Conservation (phyloP, 2,329 filamentous ascomycete species). For the Calonectria fujianensis region DNA sequence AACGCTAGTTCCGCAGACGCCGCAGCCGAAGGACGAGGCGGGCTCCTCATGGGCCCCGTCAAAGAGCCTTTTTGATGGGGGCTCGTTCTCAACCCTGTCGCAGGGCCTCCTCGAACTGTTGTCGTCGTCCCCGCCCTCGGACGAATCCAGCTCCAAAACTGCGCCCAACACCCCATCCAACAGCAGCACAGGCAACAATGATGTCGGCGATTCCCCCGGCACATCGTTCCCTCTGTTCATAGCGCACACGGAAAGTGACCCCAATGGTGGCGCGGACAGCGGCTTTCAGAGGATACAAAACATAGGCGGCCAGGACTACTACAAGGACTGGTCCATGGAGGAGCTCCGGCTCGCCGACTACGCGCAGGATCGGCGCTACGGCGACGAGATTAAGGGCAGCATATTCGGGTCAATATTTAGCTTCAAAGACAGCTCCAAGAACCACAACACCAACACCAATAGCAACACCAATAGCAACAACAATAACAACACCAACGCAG, state of each 20-base stretch:
- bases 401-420: conserved; percentile 2
- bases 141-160: conserved; percentile 11
- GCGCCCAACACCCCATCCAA: not conserved
- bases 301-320: conserved; percentile 1
- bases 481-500: not conserved
- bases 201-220: not conserved
- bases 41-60: not conserved
- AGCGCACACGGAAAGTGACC: not conserved
- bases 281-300: not conserved
- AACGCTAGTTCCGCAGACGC: not conserved
- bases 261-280: not conserved
- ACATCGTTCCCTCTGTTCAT: conserved; percentile 11
- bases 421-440: not conserved
- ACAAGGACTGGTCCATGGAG: conserved; percentile 3
- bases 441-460: not conserved
- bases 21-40: not conserved
- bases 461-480: not conserved
- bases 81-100: not conserved
- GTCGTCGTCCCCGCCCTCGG: not conserved
- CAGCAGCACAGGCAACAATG: conserved; percentile 15
- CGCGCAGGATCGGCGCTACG: conserved; percentile 5
- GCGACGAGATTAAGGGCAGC: not conserved
- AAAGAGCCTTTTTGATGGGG: not conserved
- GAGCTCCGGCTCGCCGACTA: conserved; percentile 16
- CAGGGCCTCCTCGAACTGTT: not conserved